These are phyloP conservation scores for Zygosaccharomyces lentus DNA, from an alignment of 805 yeast species.

Conservation along the genomic window DNA sequence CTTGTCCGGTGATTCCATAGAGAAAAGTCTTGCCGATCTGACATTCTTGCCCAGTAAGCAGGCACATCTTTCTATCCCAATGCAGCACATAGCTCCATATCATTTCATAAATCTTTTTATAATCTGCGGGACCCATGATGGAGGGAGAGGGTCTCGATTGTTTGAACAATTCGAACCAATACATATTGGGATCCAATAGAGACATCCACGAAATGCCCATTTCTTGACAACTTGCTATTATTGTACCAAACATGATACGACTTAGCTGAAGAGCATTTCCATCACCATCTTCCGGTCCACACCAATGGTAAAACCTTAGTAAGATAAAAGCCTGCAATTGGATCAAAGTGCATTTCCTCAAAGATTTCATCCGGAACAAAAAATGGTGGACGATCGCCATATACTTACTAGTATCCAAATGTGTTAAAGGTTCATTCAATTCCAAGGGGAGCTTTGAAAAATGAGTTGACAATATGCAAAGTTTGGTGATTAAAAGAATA, in stretches of 20 bases:
- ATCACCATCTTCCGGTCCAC: constrained; percentile 35
- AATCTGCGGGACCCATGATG: constrained; percentile 16
- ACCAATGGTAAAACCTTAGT: constrained; percentile 32
- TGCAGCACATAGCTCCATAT: constrained; percentile 29
- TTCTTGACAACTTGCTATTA: constrained; percentile 29
- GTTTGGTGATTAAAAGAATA: constrained; percentile 23
- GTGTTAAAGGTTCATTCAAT: constrained; percentile 11
- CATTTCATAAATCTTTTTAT: constrained; percentile 16
- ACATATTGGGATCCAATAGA: constrained; percentile 15
- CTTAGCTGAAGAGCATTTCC: constrained; percentile 30
- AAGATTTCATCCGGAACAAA: constrained; percentile 22
- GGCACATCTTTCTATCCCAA: constrained; percentile 32
- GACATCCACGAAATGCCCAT: constrained; percentile 31
- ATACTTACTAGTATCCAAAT: constrained; percentile 23
- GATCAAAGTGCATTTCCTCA: constrained; percentile 29
- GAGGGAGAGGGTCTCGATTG: constrained; percentile 20
- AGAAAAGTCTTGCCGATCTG: constrained; percentile 23
- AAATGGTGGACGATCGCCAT: constrained; percentile 25
- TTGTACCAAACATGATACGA: constrained; percentile 29
- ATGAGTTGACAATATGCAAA: constrained; percentile 25
- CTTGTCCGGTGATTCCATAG: constrained; percentile 6
- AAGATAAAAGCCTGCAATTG: constrained; percentile 29
- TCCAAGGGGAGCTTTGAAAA: constrained; percentile 13
- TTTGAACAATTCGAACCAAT: constrained; percentile 18
- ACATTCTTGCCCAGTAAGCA: constrained; percentile 32